Evolutionary conservation across 805 yeast species (phyloP), one percentile per base, ranked within the genome.

Genomic region (Candida montana): DNA sequence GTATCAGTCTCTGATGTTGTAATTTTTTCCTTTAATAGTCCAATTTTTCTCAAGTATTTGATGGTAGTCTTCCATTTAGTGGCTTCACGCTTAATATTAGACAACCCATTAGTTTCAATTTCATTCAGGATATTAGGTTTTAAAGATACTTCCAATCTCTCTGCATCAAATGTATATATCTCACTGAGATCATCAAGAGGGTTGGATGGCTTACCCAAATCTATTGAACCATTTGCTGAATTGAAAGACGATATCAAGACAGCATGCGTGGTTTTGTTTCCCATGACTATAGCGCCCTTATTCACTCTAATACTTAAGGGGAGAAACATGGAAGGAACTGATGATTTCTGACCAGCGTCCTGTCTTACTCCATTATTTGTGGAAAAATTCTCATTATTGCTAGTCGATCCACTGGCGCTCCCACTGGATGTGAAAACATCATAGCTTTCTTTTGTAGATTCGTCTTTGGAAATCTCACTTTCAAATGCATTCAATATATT

Each of bases 241-340:
- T 72, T 67, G 52, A 72, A 82, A 8, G 88, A 79, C 4, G 74
- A 66, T 3, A 88, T 79, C 33, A 84, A 48, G 10, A 93, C 63
- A 1, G 90, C 77, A 2, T 93, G 81, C 0, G 96, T 88, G 13
- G 77, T 72, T 45, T 72, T 69, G 59, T 90, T 91, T 8, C 99
- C 99, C 17, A 88, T 54, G 1, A 87, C 83, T 21, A 87, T 37
- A 0, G 95, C 82, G 1, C 91, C 88, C 42, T 76, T 81, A 34
- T 68, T 73, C 11, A 86, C 66, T 7, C 65, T 61, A 2, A 87
- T 37, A 12, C 75, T 74, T 3, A 91, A 50, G 0, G 99, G 99
- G 10, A 87, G 63, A 11, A 71, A 41, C 9, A 55, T 54, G 26
- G 70, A 45, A 9, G 65, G 40, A 19, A 58, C 10, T 2, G 49